Percentiles rank a stretch among this genome's conserved stretches.
Evolutionary conservation across 2,329 filamentous ascomycete species (phyloP).

Genomic region (Blastomyces emzantsi): DNA sequence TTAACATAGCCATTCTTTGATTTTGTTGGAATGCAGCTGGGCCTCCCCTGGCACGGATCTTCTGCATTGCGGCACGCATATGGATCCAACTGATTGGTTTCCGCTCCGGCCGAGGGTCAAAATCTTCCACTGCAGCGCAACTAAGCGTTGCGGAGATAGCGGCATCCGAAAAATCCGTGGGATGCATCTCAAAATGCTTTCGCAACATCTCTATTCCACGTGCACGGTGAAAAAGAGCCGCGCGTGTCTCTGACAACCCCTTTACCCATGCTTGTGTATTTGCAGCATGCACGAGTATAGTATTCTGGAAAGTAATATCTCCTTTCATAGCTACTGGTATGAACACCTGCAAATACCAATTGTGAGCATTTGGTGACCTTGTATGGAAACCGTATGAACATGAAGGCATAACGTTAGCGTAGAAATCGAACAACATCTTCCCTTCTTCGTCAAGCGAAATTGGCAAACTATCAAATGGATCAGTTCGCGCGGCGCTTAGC

Average conservation of each 20-base stretch:
- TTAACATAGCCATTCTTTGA: slow-evolving; percentile 31
- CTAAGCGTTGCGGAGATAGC: slow-evolving; percentile 33
- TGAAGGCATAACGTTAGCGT: slow-evolving; percentile 33
- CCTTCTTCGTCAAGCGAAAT: slow-evolving; percentile 26
- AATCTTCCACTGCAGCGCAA: slow-evolving; percentile 33
- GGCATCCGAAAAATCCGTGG: slow-evolving; percentile 30
- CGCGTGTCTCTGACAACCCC: slow-evolving; percentile 25
- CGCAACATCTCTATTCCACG: slow-evolving; percentile 28
- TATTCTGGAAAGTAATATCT: slow-evolving; percentile 31
- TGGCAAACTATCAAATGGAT: slow-evolving; percentile 32
- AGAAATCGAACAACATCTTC: slow-evolving; percentile 32
- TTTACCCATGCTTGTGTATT: slow-evolving; percentile 33
- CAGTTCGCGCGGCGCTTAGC: slow-evolving; percentile 30
- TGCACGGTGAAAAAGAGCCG: slow-evolving; percentile 26
- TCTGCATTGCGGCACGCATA: slow-evolving; percentile 32
- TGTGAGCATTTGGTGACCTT: slow-evolving; percentile 27
- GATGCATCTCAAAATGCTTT: slow-evolving; percentile 26
- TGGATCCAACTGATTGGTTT: slow-evolving; percentile 34
- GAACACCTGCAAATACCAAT: slow-evolving; percentile 33
- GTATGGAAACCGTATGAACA: slow-evolving; percentile 33
- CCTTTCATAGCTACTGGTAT: slow-evolving; percentile 36
- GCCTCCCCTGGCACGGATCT: slow-evolving; percentile 32
- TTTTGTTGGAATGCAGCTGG: slow-evolving; percentile 30
- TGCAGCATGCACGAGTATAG: slow-evolving; percentile 32
- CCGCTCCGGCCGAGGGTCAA: slow-evolving; percentile 31